Base-by-base conservation (phyloP, 1,284 basidiomycete species). In the Cryptococcus sp. region DNA sequence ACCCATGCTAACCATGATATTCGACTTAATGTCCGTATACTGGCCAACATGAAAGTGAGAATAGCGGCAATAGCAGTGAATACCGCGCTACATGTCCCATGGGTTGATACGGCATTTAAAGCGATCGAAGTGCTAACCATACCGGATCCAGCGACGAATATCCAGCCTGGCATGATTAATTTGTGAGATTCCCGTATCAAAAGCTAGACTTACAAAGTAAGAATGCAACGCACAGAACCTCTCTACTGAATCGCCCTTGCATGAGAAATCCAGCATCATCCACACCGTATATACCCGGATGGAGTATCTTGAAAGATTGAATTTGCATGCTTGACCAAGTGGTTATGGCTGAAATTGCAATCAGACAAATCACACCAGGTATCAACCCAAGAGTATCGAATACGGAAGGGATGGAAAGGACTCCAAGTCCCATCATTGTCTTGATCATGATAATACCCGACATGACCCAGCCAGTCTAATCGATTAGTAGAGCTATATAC, bases 1-100 rank as follows among this genome's bases (percentile, higher is more conserved):
- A 68, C 49, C 76, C 76, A 77, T 0, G 71, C 72, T 42, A 79
- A 53, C 62, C 68, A 74, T 4, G 72, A 65, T 41, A 79, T 70
- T 45, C 66, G 65, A 52, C 71, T 71, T 38, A 77, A 67, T 0
- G 73, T 77, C 32, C 70, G 72, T 37, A 78, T 64, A 5, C 66
- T 66, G 10, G 71, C 62, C 44, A 77, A 57, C 35, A 64, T 13
- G 50, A 66, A 66, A 34, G 65, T 63, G 43, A 60, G 46, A 55
- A 74, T 55, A 14, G 68, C 63, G 4, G 66, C 68, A 31, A 76
- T 65, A n/a, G 66, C 67, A 7, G 70, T 64, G 38, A 74, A 76
- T 35, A 70, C 67, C 48, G 72, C 70, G 2, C 74, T 76, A 60
- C 76, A 77, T 0, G 68, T 65, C 11, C 62, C 72, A 61, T 77